Conservation (phyloP, 2,329 filamentous ascomycete genomes). For the Bimuria novae-zelandiae region DNA sequence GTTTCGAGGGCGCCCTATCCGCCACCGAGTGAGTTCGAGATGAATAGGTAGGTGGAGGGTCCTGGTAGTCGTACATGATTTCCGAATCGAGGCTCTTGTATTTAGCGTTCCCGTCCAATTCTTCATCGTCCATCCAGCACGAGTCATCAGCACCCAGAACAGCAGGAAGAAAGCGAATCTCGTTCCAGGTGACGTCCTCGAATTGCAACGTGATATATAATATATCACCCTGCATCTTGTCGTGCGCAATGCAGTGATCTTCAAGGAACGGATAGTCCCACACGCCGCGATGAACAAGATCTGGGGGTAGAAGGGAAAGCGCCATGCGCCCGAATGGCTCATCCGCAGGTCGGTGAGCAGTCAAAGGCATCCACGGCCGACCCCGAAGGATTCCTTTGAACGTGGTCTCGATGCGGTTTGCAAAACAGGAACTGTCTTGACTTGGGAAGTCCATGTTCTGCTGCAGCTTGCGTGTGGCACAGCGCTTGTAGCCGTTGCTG, state of each 20-base stretch:
- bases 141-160: slow-evolving; percentile 39
- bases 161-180: slow-evolving; percentile 44
- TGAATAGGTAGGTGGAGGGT: slow-evolving; percentile 49
- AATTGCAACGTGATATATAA: slow-evolving; percentile 48
- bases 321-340: slow-evolving; percentile 47
- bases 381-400: slow-evolving; percentile 45
- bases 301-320: slow-evolving; percentile 40
- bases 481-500: slow-evolving; percentile 44
- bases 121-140: slow-evolving; percentile 47
- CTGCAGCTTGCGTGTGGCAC: slow-evolving; percentile 45
- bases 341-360: slow-evolving; percentile 44
- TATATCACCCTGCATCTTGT: slow-evolving; percentile 49
- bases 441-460: slow-evolving; percentile 45
- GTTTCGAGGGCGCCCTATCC: slow-evolving; percentile 43
- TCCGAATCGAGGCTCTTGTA: slow-evolving; percentile 46
- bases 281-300: slow-evolving; percentile 39
- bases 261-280: slow-evolving; percentile 49
- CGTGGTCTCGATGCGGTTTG: slow-evolving; percentile 40
- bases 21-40: slow-evolving; percentile 47
- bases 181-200: slow-evolving; percentile 47
- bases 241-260: slow-evolving; percentile 48
- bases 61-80: slow-evolving; percentile 50
- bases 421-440: slow-evolving; percentile 45
- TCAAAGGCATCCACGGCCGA: slow-evolving; percentile 48
- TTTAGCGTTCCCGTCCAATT: slow-evolving; percentile 44